Conservation (phyloP, 2,329 filamentous ascomycete genomes). For the Aspergillus sp. region DNA sequence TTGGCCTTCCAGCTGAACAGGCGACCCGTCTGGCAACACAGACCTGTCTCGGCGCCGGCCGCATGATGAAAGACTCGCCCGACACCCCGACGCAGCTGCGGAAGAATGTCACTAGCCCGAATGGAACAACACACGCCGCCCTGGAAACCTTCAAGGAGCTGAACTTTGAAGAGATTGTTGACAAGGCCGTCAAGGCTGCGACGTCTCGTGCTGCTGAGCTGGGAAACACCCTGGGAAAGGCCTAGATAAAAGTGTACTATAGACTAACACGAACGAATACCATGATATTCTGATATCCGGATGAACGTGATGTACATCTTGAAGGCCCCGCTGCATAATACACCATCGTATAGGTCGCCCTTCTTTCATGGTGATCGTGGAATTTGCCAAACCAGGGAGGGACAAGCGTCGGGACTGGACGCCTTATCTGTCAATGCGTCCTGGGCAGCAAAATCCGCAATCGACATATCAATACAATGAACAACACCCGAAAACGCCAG, state of each 20-base stretch:
- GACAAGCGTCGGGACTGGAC: no score
- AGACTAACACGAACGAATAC: background rate
- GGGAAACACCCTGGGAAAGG: conserved; percentile 25
- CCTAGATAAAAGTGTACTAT: background rate
- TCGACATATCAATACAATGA: no score
- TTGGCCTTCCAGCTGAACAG: conserved; percentile 34
- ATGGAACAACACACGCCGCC: conserved; percentile 35
- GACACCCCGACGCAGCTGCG: conserved; percentile 33
- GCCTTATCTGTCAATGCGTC: background rate
- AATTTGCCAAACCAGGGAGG: no score
- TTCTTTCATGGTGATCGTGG: no score
- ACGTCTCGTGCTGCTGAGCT: conserved; percentile 32
- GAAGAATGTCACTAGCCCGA: conserved; percentile 38
- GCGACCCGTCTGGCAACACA: conserved; percentile 33
- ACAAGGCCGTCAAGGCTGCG: conserved; percentile 34
- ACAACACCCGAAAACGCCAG: background rate
- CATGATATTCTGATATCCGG: background rate
- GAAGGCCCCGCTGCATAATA: no score
- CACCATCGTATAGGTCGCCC: no score
- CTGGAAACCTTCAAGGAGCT: conserved; percentile 31
- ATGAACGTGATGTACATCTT: no score
- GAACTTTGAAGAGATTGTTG: conserved; percentile 30
- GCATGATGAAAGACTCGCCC: conserved; percentile 33
- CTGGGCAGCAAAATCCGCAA: no score
- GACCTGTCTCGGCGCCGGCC: conserved; percentile 36